Evolutionary conservation across 768 basidiomycete genomes (phyloP), one percentile per base, ranked within the genome.

Genomic region (Nevesoporus exiguus): DNA sequence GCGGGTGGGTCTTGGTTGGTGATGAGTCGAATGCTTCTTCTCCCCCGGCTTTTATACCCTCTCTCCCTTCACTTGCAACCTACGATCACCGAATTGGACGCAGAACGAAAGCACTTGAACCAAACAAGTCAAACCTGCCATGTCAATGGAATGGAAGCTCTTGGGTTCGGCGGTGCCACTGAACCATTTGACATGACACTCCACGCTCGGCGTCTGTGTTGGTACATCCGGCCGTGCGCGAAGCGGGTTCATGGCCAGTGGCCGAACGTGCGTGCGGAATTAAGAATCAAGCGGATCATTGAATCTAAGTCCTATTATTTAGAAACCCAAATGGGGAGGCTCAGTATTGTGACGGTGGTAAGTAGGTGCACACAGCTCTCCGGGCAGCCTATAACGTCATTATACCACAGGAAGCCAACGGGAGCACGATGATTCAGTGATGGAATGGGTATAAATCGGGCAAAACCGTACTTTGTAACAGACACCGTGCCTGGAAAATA

Each of bases 31-130:
- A 22, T 7, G 1, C 34, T 13, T 27, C 15, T 19, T 21, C 25
- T 27, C 2, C 10, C 3, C 13, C 29, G 6, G 3, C 11, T 33
- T 58, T 65, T 63, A 57, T 64, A 61, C 19, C 39, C 7, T 39
- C 10, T 40, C 39, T 8, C 8, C 0, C 21, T 29, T 13, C 10
- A n/a, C 13, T 3, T 8, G 7, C 19, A 46, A 29, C 10, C 10
- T 19, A 15, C n/a, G 9, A 15, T 41, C 34, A 29, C 53, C 30
- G 19, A 43, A 48, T 40, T 19, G 41, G 46, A 6, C 17, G 5
- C 31, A 17, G 37, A 24, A 13, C 13, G 11, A 46, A 14, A 21
- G n/a, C 24, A 42, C 11, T 25, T n/a, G 29, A 17, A 15, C 17
- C 7, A 10, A 36, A 21, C n/a, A 21, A 31, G 19, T 3, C 40